Percentiles rank a stretch among this genome's conserved stretches.
Conservation (phyloP, 1,284 basidiomycete genomes). For the Nidula niveotomentosa region DNA sequence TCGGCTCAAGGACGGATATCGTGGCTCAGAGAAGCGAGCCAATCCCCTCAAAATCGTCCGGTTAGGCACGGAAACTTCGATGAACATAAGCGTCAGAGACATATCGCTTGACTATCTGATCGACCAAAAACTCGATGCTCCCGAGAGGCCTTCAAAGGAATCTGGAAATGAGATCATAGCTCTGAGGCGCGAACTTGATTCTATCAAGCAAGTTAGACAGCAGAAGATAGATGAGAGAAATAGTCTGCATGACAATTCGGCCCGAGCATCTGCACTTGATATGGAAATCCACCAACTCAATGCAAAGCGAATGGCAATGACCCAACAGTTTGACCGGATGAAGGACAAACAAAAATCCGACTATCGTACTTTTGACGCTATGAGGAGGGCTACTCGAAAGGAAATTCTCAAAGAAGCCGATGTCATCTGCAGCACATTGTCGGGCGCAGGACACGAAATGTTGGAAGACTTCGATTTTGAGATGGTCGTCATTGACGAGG, state of each 20-base stretch:
- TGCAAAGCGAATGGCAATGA: conserved; percentile 60
- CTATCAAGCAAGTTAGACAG: conserved; percentile 61
- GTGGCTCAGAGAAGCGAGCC: conserved; percentile 54
- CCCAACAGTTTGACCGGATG: conserved; percentile 73
- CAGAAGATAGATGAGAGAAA: conserved; percentile 66
- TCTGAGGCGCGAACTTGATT: conserved; percentile 68
- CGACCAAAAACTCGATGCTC: conserved; percentile 68
- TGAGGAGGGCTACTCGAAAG: conserved; percentile 70
- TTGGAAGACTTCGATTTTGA: conserved; percentile 89
- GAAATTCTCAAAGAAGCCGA: conserved; percentile 88
- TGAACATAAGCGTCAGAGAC: conserved; percentile 85
- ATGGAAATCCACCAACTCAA: conserved; percentile 73
- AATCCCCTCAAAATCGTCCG: conserved; percentile 81
- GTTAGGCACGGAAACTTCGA: conserved; percentile 78
- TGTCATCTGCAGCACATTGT: conserved; percentile 93
- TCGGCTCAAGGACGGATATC: conserved; percentile 81
- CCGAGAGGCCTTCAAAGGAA: conserved; percentile 43
- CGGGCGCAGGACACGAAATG: conserved; percentile 90
- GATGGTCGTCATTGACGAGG: conserved; percentile 97
- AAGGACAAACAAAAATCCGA: conserved; percentile 82
- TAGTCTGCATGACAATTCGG: conserved; percentile 48
- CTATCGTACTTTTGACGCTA: conserved; percentile 75
- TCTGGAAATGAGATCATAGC: conserved; percentile 56
- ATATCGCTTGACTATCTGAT: conserved; percentile 88
- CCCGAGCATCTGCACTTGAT: conserved; percentile 51